These are phyloP conservation scores for Wickerhamomyces alni DNA, from an alignment of 805 yeast species.

Conservation along the genomic window DNA sequence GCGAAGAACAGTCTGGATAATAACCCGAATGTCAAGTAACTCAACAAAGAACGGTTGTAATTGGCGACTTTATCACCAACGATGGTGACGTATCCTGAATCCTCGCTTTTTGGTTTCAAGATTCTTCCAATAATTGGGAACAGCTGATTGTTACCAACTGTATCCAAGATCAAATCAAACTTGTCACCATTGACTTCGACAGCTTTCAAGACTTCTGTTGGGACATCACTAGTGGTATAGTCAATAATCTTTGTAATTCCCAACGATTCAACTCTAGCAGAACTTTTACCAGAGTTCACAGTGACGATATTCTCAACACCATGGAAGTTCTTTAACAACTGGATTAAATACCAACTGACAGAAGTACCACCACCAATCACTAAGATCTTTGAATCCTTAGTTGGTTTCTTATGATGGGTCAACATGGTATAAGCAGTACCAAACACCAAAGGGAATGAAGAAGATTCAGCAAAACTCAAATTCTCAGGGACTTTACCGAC, in stretches of 20 bases:
- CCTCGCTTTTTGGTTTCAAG: slow-evolving; percentile 40
- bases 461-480: slow-evolving; percentile 43
- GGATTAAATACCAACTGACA: slow-evolving; percentile 54
- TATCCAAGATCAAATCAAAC: slow-evolving; percentile 61
- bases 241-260: slow-evolving; percentile 62
- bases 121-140: slow-evolving; percentile 35
- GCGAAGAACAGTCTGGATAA: slow-evolving; percentile 10
- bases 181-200: slow-evolving; percentile 30
- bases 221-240: slow-evolving; percentile 42
- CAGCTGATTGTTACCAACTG: slow-evolving; percentile 53
- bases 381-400: slow-evolving; percentile 42
- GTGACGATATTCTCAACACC: slow-evolving; percentile 48
- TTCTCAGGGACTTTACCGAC: slow-evolving; percentile 36
- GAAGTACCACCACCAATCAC: slow-evolving; percentile 72
- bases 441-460: slow-evolving; percentile 58
- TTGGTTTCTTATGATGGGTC: slow-evolving; percentile 28
- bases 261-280: slow-evolving; percentile 32
- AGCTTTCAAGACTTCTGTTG: slow-evolving; percentile 20
- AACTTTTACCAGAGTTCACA: slow-evolving; percentile 46
- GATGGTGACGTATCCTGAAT: slow-evolving; percentile 46
- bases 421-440: slow-evolving; percentile 52
- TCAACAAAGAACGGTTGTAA: slow-evolving; percentile 15
- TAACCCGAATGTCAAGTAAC: slow-evolving; percentile 6
- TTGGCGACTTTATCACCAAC: slow-evolving; percentile 46
- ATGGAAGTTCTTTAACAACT: slow-evolving; percentile 45